phyloP scores from a whole-genome alignment of 2,329 filamentous ascomycete genomes.

The Lasiodiplodia sp. region DNA sequence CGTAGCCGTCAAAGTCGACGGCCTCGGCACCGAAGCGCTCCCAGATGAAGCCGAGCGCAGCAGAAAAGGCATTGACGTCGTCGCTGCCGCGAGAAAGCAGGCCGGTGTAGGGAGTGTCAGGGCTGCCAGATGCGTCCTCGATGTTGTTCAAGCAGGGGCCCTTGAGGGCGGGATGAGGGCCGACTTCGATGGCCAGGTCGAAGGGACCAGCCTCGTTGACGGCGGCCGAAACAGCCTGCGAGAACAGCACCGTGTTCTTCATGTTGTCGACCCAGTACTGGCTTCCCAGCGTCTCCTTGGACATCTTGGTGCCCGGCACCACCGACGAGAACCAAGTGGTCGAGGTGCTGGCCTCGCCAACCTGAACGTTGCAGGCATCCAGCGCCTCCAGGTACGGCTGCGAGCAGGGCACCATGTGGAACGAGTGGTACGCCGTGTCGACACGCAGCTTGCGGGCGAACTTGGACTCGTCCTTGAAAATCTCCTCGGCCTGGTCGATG shows the following conservation, averaged over 20 bases:
- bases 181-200: slow-evolving; percentile 52
- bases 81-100: slow-evolving; percentile 34
- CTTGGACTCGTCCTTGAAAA: slow-evolving; percentile 30
- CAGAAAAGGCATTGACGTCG: slow-evolving; percentile 30
- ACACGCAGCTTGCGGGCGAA: slow-evolving; percentile 33
- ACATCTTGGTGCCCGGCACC: background rate
- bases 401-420: slow-evolving; percentile 31
- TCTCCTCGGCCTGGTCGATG: slow-evolving; percentile 22
- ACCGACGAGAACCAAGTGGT: background rate
- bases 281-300: slow-evolving; percentile 33
- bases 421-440: slow-evolving; percentile 35
- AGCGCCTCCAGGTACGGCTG: slow-evolving; percentile 4
- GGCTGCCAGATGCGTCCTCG: background rate
- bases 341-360: background rate
- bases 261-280: slow-evolving; percentile 58
- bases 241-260: slow-evolving; percentile 54
- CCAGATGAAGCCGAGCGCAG: slow-evolving; percentile 29
- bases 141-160: slow-evolving; percentile 48
- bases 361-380: background rate
- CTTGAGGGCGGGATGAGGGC: slow-evolving; percentile 56
- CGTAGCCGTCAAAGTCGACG: slow-evolving; percentile 37
- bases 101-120: background rate
- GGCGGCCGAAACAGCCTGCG: slow-evolving; percentile 33
- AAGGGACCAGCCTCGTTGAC: slow-evolving; percentile 34
- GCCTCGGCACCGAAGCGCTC: slow-evolving; percentile 28